A percentile compares a stretch with the other conserved stretches of the same genome.
phyloP scores from a whole-genome alignment of 352 stramenopile species.

The Peronospora belbahrii region DNA sequence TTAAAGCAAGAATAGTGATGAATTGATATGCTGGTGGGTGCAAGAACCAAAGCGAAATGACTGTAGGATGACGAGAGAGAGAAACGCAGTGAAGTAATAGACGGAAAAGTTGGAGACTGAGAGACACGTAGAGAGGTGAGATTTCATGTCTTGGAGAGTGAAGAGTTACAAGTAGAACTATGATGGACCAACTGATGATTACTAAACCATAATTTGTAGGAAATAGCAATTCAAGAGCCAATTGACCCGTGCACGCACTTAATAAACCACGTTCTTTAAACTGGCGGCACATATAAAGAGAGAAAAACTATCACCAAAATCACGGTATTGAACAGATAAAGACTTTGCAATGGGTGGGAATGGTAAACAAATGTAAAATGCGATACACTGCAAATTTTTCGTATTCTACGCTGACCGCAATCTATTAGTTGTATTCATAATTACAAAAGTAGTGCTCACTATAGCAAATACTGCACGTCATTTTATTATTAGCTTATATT shows the following conservation, averaged over 20 bases:
- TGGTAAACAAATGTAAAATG: too few species aligned
- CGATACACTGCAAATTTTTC: too few species aligned
- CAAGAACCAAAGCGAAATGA: conserved; percentile 1
- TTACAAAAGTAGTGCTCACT: too few species aligned
- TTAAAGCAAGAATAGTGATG: conserved; percentile 5
- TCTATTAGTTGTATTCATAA: too few species aligned
- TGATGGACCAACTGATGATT: conserved; percentile 2
- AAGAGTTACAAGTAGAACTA: conserved; percentile 19
- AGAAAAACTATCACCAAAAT: too few species aligned
- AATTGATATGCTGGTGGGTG: neutral
- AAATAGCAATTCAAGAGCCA: neutral
- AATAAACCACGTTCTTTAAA: conserved; percentile 10
- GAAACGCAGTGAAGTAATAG: too few species aligned
- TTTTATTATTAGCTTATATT: too few species aligned
- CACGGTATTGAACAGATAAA: too few species aligned
- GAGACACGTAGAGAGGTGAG: conserved; percentile 23
- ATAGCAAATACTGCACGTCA: too few species aligned
- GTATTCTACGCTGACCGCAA: too few species aligned
- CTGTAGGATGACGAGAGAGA: conserved; percentile 2
- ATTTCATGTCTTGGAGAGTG: conserved; percentile 32
- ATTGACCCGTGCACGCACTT: conserved; percentile 5
- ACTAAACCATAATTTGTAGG: neutral
- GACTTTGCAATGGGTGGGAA: too few species aligned
- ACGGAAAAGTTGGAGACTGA: conserved; percentile 5
- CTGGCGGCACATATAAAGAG: neutral